phyloP scores from a whole-genome alignment of 2,329 filamentous ascomycete species.

The Trichoderma sp. region DNA sequence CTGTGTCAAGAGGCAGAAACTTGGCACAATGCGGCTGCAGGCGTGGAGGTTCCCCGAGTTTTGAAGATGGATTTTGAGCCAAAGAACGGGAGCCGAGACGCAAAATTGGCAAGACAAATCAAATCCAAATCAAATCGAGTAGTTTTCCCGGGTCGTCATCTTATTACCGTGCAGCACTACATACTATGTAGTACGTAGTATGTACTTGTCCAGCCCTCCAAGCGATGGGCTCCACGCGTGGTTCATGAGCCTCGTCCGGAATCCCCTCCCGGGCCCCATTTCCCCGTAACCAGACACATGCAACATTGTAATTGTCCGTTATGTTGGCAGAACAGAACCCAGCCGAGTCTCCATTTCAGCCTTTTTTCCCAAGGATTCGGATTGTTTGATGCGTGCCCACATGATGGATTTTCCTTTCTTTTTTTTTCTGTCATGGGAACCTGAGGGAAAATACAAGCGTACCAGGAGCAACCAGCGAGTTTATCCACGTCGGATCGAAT shows the following conservation, averaged over 20 bases:
- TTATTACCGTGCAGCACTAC: not conserved
- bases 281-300: not conserved
- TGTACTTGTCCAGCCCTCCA: not conserved
- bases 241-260: not conserved
- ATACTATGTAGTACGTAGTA: too few species aligned
- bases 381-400: not conserved
- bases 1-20: not conserved
- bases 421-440: too few species aligned
- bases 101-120: not conserved
- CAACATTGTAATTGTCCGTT: not conserved
- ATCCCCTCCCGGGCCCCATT: slow-evolving; percentile 1
- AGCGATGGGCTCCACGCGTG: not conserved
- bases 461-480: not conserved
- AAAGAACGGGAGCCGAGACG: not conserved
- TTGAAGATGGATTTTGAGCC: not conserved
- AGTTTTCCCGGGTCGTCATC: not conserved
- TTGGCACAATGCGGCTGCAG: not conserved
- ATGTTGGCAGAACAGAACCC: not conserved
- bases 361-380: not conserved
- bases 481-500: slow-evolving; percentile 8
- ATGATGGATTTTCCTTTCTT: not conserved
- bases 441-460: not conserved
- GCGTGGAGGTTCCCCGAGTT: not conserved
- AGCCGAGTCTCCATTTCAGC: not conserved
- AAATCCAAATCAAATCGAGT: not conserved